These are phyloP conservation scores for Zasmidium cellare DNA, from an alignment of 2,329 filamentous ascomycete species.

Conservation along the genomic window DNA sequence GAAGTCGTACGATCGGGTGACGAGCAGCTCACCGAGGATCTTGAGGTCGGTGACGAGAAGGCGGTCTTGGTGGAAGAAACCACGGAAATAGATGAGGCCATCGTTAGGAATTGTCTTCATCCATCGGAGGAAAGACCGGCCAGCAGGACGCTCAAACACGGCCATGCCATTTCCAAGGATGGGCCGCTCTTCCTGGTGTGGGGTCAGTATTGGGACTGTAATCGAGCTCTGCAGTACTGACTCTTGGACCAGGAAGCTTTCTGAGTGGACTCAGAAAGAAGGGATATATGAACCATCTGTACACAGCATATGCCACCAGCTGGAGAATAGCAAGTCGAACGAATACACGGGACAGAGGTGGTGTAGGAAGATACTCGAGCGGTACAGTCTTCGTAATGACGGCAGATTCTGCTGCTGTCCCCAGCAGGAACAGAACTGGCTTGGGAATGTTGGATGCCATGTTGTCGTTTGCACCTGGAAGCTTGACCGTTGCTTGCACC, in stretches of 20 bases:
- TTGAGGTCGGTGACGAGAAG: slow-evolving; percentile 41
- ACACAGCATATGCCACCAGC: slow-evolving; percentile 14
- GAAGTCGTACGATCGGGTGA: slow-evolving; percentile 55
- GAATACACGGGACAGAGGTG: slow-evolving; percentile 18
- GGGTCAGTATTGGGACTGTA: not conserved
- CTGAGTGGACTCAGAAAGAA: slow-evolving; percentile 41
- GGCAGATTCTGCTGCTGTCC: slow-evolving; percentile 10
- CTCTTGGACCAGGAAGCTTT: slow-evolving; percentile 37
- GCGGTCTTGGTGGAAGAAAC: slow-evolving; percentile 38
- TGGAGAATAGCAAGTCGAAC: slow-evolving; percentile 14
- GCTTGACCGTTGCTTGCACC: not conserved
- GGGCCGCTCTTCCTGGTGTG: slow-evolving; percentile 22
- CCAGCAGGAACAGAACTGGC: slow-evolving; percentile 13
- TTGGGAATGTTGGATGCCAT: slow-evolving; percentile 6
- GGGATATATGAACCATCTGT: slow-evolving; percentile 33
- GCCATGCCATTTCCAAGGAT: slow-evolving; percentile 40
- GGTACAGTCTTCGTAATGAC: slow-evolving; percentile 10
- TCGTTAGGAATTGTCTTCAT: slow-evolving; percentile 42
- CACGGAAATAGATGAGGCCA: slow-evolving; percentile 42
- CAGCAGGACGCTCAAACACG: slow-evolving; percentile 38
- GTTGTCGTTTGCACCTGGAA: not conserved
- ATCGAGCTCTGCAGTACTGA: not conserved
- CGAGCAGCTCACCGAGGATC: slow-evolving; percentile 52
- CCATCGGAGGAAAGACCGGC: slow-evolving; percentile 35
- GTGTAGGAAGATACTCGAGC: slow-evolving; percentile 17